phyloP scores from a whole-genome alignment of 176 grass and related monocot species.

The Carex littledalei region DNA sequence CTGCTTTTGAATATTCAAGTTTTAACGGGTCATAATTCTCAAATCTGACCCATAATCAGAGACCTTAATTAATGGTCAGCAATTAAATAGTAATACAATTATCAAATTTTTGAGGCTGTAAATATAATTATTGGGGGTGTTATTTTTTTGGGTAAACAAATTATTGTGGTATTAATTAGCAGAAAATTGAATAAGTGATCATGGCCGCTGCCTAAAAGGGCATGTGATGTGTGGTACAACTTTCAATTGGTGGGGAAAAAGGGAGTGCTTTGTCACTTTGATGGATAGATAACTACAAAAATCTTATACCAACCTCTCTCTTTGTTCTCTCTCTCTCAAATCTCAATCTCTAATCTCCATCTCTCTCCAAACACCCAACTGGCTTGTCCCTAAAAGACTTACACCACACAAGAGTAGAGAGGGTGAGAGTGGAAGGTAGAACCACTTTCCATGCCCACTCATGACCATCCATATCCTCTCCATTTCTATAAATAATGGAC shows the following conservation, averaged over 20 bases:
- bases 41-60: not conserved
- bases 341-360: slow-evolving; percentile 6
- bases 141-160: not conserved
- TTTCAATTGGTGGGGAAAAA: not conserved
- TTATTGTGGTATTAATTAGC: not conserved
- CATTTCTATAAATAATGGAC: not conserved
- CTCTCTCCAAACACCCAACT: slow-evolving; percentile 33
- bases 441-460: slow-evolving; percentile 36
- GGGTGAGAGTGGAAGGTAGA: slow-evolving; percentile 49
- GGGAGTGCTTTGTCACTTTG: slow-evolving; percentile 1
- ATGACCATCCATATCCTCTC: not conserved
- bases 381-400: slow-evolving; percentile 38
- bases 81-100: not conserved
- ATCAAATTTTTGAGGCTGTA: not conserved
- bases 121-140: not conserved
- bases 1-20: not conserved
- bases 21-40: not conserved
- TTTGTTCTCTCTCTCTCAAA: not conserved
- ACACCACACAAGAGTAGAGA: slow-evolving; percentile 50
- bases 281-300: slow-evolving; percentile 9
- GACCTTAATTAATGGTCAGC: not conserved
- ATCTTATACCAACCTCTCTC: slow-evolving; percentile 12
- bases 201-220: not conserved
- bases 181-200: not conserved
- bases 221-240: slow-evolving; percentile 14